phyloP scores from a whole-genome alignment of 2,329 filamentous ascomycete genomes.

The Apiospora saccharicola region DNA sequence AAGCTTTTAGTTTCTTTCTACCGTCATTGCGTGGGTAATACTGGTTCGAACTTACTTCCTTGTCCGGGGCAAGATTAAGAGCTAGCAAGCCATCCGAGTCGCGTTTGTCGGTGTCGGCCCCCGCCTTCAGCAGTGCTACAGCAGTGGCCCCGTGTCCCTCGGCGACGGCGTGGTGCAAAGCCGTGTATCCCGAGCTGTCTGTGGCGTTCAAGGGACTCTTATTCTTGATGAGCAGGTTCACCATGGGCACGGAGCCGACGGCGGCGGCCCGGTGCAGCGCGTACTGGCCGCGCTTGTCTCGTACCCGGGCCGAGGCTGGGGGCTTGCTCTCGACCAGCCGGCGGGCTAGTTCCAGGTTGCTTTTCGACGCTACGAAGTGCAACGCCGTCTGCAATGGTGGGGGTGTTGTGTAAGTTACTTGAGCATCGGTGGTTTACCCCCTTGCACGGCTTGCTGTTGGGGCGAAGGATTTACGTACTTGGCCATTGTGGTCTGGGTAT shows the following conservation, averaged over 20 bases:
- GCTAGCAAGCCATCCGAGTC: slow-evolving; percentile 75
- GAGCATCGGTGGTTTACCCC: background rate
- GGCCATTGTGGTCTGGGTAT: slow-evolving; percentile 69
- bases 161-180: slow-evolving; percentile 86
- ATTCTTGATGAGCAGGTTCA: slow-evolving; percentile 79
- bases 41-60: slow-evolving; percentile 65
- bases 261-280: slow-evolving; percentile 92
- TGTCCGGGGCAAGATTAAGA: slow-evolving; percentile 85
- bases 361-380: slow-evolving; percentile 91
- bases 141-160: slow-evolving; percentile 85
- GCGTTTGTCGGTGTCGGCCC: slow-evolving; percentile 81
- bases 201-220: slow-evolving; percentile 83
- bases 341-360: slow-evolving; percentile 81
- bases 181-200: slow-evolving; percentile 84
- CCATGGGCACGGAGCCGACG: slow-evolving; percentile 86
- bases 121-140: slow-evolving; percentile 80
- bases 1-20: background rate
- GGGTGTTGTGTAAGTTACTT: background rate
- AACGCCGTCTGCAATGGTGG: slow-evolving; percentile 74
- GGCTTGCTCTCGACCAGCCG: slow-evolving; percentile 76
- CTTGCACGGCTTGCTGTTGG: background rate
- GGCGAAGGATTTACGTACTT: slow-evolving; percentile 49
- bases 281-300: slow-evolving; percentile 88
- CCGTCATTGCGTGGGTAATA: background rate
- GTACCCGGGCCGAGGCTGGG: slow-evolving; percentile 77